These are phyloP conservation scores for Elsinoe arachidis DNA, from an alignment of 2,329 filamentous ascomycete genomes.

Conservation along the genomic window DNA sequence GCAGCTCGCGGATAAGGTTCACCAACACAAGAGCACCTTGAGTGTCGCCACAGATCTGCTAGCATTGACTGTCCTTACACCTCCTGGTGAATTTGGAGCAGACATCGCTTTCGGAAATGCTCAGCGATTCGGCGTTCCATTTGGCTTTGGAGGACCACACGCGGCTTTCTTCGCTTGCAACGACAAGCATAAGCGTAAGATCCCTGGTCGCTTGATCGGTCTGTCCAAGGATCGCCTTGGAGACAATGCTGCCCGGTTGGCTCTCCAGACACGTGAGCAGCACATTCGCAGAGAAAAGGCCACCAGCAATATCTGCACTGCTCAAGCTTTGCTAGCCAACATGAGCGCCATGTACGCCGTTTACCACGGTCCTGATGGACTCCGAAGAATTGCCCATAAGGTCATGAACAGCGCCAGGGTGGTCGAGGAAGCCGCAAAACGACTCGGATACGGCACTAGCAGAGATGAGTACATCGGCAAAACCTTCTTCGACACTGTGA, in stretches of 20 bases:
- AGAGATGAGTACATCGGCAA: constrained; percentile 42
- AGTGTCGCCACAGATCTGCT: constrained; percentile 84
- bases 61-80: constrained; percentile 76
- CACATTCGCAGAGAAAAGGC: constrained; percentile 95
- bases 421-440: constrained; percentile 43
- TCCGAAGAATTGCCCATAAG: constrained; percentile 74
- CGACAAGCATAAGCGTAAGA: constrained; percentile 89
- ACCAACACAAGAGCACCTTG: constrained; percentile 69
- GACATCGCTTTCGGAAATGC: constrained; percentile 92
- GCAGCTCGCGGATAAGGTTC: constrained; percentile 63
- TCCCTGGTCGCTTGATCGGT: constrained; percentile 82
- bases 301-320: constrained; percentile 95
- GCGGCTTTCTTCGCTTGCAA: constrained; percentile 91
- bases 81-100: constrained; percentile 87
- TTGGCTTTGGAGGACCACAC: constrained; percentile 90
- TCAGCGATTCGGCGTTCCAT: constrained; percentile 82
- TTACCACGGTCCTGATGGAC: constrained; percentile 79
- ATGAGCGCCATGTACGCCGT: constrained; percentile 93
- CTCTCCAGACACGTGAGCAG: constrained; percentile 88
- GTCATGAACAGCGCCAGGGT: constrained; percentile 52
- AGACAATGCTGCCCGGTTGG: constrained; percentile 69
- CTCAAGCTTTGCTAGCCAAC: constrained; percentile 86
- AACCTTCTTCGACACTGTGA: constrained; percentile 71
- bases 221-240: constrained; percentile 86
- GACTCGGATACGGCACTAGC: constrained; percentile 53